phyloP scores from a whole-genome alignment of 495 filamentous ascomycete genomes.

The Lineolata rhizophorae region DNA sequence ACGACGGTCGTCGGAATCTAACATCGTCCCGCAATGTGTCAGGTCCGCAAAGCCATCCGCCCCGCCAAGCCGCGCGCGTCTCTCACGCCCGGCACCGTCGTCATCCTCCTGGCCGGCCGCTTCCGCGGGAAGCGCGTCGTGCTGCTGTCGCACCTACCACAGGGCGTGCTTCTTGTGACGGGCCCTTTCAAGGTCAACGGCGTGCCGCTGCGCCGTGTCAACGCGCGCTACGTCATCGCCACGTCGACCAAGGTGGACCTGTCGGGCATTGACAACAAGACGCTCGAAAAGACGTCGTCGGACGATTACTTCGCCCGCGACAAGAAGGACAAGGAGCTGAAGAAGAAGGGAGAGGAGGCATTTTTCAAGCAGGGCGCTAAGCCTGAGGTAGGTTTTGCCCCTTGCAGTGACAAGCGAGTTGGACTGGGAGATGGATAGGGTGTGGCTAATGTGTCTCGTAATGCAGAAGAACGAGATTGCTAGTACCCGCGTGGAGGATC shows the following conservation, averaged over 20 bases:
- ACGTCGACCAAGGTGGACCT: constrained; percentile 82
- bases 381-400: constrained; percentile 55
- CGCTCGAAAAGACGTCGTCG: constrained; percentile 62
- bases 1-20: too few relatives aligned
- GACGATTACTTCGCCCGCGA: constrained; percentile 90
- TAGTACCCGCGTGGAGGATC: constrained; percentile 77
- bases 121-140: constrained; percentile 99
- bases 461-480: constrained; percentile 87
- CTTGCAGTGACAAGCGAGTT: not conserved
- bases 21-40: too few relatives aligned
- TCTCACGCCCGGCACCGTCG: constrained; percentile 78
- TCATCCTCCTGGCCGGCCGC: constrained; percentile 97
- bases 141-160: constrained; percentile 86
- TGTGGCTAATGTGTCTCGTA: not conserved
- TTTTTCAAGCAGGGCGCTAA: constrained; percentile 99
- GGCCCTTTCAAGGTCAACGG: constrained; percentile 99
- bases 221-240: constrained; percentile 96
- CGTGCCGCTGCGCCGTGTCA: constrained; percentile 93
- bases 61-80: constrained; percentile 62
- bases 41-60: constrained; percentile 91
- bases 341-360: constrained; percentile 74
- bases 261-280: constrained; percentile 54
- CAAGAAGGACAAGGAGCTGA: constrained; percentile 65
- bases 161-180: constrained; percentile 95
- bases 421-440: too few relatives aligned